These are phyloP conservation scores for Gonapodya prolifera DNA, from an alignment of 192 early-diverging fungal species.

Conservation along the genomic window DNA sequence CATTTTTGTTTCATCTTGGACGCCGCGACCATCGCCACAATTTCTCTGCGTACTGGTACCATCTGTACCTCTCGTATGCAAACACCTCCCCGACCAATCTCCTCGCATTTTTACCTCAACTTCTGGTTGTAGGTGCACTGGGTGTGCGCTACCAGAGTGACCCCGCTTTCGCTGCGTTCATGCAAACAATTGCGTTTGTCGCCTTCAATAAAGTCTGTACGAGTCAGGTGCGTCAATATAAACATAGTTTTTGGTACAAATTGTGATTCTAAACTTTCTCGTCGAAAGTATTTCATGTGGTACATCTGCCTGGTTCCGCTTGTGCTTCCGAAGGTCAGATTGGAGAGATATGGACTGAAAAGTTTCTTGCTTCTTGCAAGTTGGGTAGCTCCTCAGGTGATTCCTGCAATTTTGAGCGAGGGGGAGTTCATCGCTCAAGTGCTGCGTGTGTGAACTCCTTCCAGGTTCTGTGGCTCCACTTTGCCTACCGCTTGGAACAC, in stretches of 20 bases:
- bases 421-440: slow-evolving; percentile 6
- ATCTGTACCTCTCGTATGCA: slow-evolving; percentile 70
- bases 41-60: slow-evolving; percentile 93
- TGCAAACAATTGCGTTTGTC: slow-evolving; percentile 95
- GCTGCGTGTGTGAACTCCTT: slow-evolving; percentile 15
- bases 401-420: background rate
- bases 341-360: slow-evolving; percentile 22
- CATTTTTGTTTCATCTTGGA: slow-evolving; percentile 85
- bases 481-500: slow-evolving; percentile 81
- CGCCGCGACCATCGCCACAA: slow-evolving; percentile 98
- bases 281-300: slow-evolving; percentile 94
- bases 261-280: background rate
- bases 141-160: slow-evolving; percentile 66
- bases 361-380: slow-evolving; percentile 38
- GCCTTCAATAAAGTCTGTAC: slow-evolving; percentile 95
- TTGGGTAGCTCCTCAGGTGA: slow-evolving; percentile 62
- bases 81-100: slow-evolving; percentile 19
- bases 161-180: slow-evolving; percentile 74
- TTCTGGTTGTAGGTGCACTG: slow-evolving; percentile 44
- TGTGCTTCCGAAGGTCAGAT: slow-evolving; percentile 49
- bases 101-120: slow-evolving; percentile 75
- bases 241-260: background rate
- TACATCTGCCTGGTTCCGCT: slow-evolving; percentile 86
- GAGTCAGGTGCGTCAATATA: slow-evolving; percentile 54
- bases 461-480: slow-evolving; percentile 71